Conservation (phyloP, 2,329 filamentous ascomycete genomes). For the Chaetomium olivaceum region DNA sequence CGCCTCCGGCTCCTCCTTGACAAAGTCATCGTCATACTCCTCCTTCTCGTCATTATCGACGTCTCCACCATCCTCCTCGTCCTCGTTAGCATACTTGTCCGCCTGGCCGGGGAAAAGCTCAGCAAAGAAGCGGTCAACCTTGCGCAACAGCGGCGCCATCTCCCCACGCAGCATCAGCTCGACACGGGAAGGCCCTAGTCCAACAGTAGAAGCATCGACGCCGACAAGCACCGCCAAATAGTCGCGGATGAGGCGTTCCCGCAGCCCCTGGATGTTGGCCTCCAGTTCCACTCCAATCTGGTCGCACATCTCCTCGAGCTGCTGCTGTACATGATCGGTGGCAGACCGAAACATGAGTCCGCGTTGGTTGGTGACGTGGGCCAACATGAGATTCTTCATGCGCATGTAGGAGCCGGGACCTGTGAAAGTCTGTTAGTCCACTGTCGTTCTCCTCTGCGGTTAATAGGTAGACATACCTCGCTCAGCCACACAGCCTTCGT, state of each 20-base stretch:
- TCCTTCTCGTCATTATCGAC: background rate
- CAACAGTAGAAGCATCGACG: background rate
- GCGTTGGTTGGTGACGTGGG: constrained; percentile 26
- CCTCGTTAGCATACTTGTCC: background rate
- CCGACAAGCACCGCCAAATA: constrained; percentile 29
- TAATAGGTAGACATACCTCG: constrained; percentile 17
- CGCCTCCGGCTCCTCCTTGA: background rate
- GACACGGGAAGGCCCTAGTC: constrained; percentile 15
- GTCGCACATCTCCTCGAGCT: constrained; percentile 27
- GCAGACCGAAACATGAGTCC: constrained; percentile 31
- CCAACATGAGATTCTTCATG: constrained; percentile 34
- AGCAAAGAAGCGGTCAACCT: constrained; percentile 20
- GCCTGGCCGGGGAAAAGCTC: constrained; percentile 9
- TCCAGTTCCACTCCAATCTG: constrained; percentile 14
- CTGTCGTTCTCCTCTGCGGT: background rate
- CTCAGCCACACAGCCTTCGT: constrained; percentile 27
- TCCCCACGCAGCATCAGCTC: constrained; percentile 29
- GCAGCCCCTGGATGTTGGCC: constrained; percentile 16
- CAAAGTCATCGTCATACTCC: background rate
- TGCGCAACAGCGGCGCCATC: constrained; percentile 23
- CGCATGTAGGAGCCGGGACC: constrained; percentile 32
- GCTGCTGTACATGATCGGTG: constrained; percentile 27
- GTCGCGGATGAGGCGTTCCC: constrained; percentile 20
- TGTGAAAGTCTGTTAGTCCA: background rate
- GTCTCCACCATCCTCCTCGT: background rate